phyloP scores from a whole-genome alignment of 2,329 filamentous ascomycete genomes.

The Colletotrichum sp. region DNA sequence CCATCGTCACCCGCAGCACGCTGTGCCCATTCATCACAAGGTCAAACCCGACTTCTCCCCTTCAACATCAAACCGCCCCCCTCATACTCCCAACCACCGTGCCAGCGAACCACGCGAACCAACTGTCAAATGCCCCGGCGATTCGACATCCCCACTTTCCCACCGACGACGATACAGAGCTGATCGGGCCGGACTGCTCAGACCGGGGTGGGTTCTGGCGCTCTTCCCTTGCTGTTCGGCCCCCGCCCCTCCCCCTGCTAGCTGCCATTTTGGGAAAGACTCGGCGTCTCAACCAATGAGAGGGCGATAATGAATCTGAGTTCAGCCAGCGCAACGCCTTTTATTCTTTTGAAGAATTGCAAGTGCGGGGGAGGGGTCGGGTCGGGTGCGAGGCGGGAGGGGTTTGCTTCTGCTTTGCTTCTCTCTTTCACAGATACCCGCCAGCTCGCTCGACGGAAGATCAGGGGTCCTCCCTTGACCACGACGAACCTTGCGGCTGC shows the following conservation, averaged over 20 bases:
- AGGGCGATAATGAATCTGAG: not conserved
- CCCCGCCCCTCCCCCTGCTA: not conserved
- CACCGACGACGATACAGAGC: not conserved
- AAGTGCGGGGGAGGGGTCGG: not conserved
- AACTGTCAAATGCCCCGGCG: not conserved
- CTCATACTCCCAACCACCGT: not conserved
- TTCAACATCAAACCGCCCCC: not conserved
- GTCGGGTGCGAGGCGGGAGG: not conserved
- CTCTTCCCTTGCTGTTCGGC: not conserved
- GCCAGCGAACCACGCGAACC: not conserved
- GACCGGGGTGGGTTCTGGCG: slow-evolving; percentile 5
- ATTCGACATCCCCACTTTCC: slow-evolving; percentile 5
- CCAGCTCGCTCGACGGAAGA: not conserved
- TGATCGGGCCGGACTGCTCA: not conserved
- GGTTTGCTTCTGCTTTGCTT: not conserved
- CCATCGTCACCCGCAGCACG: not conserved
- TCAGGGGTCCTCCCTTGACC: not conserved
- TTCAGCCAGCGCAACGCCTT: not conserved
- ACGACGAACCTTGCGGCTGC: not conserved
- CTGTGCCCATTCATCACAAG: not conserved
- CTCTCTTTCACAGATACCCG: not conserved
- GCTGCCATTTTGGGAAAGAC: slow-evolving; percentile 11
- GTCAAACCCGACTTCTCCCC: not conserved
- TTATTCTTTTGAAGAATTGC: not conserved
- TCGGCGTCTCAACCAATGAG: not conserved